Conservation (phyloP, 495 filamentous ascomycete species). For the Daldinia vernicosa region DNA sequence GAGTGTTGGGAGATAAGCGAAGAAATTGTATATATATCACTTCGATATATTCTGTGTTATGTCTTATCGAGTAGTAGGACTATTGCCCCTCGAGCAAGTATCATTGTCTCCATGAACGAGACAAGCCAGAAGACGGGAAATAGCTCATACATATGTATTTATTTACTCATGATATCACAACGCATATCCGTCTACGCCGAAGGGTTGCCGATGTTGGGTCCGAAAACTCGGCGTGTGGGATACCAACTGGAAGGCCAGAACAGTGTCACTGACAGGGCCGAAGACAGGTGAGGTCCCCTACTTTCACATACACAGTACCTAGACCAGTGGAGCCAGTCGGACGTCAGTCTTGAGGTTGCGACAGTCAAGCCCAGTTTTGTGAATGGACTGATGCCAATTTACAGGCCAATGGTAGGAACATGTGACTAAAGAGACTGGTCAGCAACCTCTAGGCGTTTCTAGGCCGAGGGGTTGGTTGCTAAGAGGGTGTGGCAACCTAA, state of each 20-base stretch:
- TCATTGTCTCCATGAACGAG: slow-evolving; percentile 41
- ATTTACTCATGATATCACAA: slow-evolving; percentile 43
- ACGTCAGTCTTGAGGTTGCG: slow-evolving; percentile 43
- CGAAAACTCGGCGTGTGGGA: slow-evolving; percentile 27
- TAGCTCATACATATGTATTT: slow-evolving; percentile 34
- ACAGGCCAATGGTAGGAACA: slow-evolving; percentile 36
- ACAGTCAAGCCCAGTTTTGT: slow-evolving; percentile 32
- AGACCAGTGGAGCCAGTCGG: slow-evolving; percentile 30
- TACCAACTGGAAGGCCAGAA: slow-evolving; percentile 10
- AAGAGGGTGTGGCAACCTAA: slow-evolving; percentile 28
- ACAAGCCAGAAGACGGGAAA: slow-evolving; percentile 32
- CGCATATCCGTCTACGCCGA: slow-evolving; percentile 32
- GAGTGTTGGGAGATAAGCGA: slow-evolving; percentile 4
- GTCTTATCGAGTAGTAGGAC: slow-evolving; percentile 46
- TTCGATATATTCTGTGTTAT: slow-evolving; percentile 24
- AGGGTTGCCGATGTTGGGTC: slow-evolving; percentile 23
- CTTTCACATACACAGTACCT: slow-evolving; percentile 1
- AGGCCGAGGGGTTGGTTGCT: slow-evolving; percentile 33
- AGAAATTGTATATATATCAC: slow-evolving; percentile 1
- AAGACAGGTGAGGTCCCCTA: slow-evolving; percentile 29
- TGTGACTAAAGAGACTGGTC: slow-evolving; percentile 46
- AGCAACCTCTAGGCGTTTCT: slow-evolving; percentile 32
- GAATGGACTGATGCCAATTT: slow-evolving; percentile 43
- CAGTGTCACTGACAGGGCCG: slow-evolving; percentile 24
- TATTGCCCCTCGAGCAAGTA: slow-evolving; percentile 40